These are phyloP conservation scores for Bremia lactucae DNA, from an alignment of 352 stramenopile species.

Conservation along the genomic window DNA sequence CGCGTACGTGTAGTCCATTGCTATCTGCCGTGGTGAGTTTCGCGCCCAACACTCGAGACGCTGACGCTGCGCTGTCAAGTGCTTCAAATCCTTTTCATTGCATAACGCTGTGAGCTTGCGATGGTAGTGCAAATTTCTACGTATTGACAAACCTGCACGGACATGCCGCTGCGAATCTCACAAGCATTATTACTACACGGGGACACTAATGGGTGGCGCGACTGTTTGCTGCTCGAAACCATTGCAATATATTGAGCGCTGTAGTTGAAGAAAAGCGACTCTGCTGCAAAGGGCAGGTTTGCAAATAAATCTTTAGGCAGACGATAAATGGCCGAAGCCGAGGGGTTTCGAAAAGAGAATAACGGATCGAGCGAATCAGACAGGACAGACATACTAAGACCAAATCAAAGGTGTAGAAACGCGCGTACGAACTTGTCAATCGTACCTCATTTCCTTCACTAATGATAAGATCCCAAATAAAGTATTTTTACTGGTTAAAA, in stretches of 20 bases:
- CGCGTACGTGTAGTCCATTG: conserved; percentile 18
- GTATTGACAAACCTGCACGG: conserved; percentile 40
- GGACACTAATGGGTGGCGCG: conserved; percentile 4
- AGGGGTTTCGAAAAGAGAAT: conserved; percentile 6
- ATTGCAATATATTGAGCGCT: conserved; percentile 7
- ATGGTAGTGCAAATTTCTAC: background rate
- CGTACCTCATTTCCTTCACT: conserved; percentile 4
- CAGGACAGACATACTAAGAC: conserved; percentile 7
- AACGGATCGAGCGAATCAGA: conserved; percentile 11
- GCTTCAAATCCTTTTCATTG: conserved; percentile 50
- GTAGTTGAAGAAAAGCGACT: too few species aligned
- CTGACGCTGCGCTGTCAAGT: conserved; percentile 71
- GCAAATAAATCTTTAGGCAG: conserved; percentile 15
- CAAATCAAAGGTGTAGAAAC: conserved; percentile 15
- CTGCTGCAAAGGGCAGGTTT: background rate
- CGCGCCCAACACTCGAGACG: conserved; percentile 56
- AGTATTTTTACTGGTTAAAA: conserved; percentile 4
- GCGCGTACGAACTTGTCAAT: conserved; percentile 14
- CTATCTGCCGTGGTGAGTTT: conserved; percentile 35
- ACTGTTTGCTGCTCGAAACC: conserved; percentile 33
- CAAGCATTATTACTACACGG: conserved; percentile 25
- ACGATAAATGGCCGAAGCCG: conserved; percentile 1
- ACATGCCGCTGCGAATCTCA: conserved; percentile 79
- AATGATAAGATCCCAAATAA: conserved; percentile 1
- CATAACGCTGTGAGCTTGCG: conserved; percentile 2